phyloP scores from a whole-genome alignment of 1,284 basidiomycete genomes.

The Melampsora americana region DNA sequence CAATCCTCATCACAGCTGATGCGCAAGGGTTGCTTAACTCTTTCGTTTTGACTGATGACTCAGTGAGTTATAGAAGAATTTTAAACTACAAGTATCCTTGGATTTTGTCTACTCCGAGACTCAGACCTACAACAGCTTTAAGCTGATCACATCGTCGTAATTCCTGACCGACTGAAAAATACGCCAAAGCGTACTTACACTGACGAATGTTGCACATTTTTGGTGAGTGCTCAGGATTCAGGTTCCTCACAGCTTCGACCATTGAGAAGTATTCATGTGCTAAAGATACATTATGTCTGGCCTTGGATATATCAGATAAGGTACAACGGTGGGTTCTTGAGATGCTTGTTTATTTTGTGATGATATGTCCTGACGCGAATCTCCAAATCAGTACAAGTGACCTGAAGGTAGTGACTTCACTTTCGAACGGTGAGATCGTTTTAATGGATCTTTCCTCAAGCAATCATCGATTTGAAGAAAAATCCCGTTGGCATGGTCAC shows the following conservation, averaged over 20 bases:
- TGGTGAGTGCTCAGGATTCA: neutral
- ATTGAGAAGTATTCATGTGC: neutral
- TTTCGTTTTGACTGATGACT: neutral
- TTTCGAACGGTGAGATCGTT: constrained; percentile 29
- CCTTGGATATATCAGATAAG: constrained; percentile 14
- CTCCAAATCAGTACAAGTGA: neutral
- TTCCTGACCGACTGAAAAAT: too few species aligned
- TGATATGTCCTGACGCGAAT: neutral
- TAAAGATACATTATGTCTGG: constrained; percentile 1
- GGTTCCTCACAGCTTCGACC: neutral
- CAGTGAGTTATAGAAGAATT: neutral
- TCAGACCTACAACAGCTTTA: too few species aligned
- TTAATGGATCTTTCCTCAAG: constrained; percentile 5
- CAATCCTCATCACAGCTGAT: constrained; percentile 22
- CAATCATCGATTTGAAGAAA: neutral
- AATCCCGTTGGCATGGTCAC: constrained; percentile 72
- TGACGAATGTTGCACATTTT: neutral
- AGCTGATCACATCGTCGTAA: too few species aligned
- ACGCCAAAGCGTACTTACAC: too few species aligned
- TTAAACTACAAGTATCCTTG: too few species aligned
- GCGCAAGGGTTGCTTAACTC: constrained; percentile 15
- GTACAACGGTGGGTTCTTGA: neutral
- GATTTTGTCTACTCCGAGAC: too few species aligned
- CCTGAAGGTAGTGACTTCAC: constrained; percentile 9
- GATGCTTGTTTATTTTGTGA: neutral